Base-by-base conservation (phyloP, 306 rosid species). In the Fagus crenata region DNA sequence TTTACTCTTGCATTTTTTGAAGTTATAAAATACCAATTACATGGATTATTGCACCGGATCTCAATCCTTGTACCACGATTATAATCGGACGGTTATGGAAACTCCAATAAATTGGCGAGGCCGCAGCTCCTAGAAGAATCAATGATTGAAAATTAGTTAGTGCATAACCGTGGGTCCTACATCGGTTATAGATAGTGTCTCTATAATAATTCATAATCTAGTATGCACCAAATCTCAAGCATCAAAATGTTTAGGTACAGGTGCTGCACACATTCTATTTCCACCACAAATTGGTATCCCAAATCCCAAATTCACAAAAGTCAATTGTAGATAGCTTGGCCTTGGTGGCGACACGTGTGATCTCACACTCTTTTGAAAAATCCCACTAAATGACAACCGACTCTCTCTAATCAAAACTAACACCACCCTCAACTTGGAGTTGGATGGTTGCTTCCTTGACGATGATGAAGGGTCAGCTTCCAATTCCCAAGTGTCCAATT, bases 341-440 rank as follows among this genome's bases (percentile, higher is more conserved):
- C 22, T 14, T 41, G 69, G 28, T 32, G 13, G 17, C 1, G 75
- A 59, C 82, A 40, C 51, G 39, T 55, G 78, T 53, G 78, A 71
- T 9, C 67, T 63, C 58, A 59, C 75, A 54, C 72, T 14, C 33
- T 33, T 64, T 80, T 7, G 14, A 54, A 71, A 71, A 63, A 41
- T 4, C 69, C 6, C 14, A 56, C 81, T 54, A 83, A 71, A 70
- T 18, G 73, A 79, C 84, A 72, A 14, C 73, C 49, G 69, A 75
- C 78, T 3, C 0, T 18, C 49, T 37, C 11, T 0, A 43, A 14
- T 4, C 37, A 43, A 71, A 67, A 65, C 58, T 22, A 22, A 22
- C 28, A 22, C 14, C 51, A 46, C 51, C 51, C 11, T 14, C 51
- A 9, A 46, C 14, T 46, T 46, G 51, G 51, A 46, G 28, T 22